Evolutionary conservation across 306 rosid species (phyloP), one percentile per base, ranked within the genome.

Genomic region (Malus sylvestris): DNA sequence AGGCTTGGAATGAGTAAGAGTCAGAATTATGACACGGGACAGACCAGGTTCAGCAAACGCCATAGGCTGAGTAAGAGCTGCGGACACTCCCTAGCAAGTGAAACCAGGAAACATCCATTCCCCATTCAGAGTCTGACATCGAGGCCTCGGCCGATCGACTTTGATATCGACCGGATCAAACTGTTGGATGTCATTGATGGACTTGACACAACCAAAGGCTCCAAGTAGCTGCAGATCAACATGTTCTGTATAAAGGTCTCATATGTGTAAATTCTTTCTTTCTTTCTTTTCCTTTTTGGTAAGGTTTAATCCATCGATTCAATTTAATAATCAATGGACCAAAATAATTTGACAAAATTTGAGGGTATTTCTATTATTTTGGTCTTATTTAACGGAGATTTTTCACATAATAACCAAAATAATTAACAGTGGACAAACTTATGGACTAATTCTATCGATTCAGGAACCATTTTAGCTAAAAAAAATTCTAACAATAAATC

Each of bases 1-100:
- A 92, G 97, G 2, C 99, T 97, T 0, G 98, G 97, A 67, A 92
- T 87, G 57, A 95, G 98, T 23, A 95, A 92, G 88, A 95, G 99
- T 82, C 98, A 92, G 75, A 97, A 95, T 76, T 92, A 92, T 58
- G 90, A 74, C 84, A 83, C 93, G 12, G 90, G 84, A 33, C 89
- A 87, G 80, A 83, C 77, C 58, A 92, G 96, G 86, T 83, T 92
- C 77, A 84, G 89, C 77, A 90, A 89, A 81, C 87, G 91, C 73
- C 84, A 92, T 65, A 89, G 97, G 86, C 84, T 91, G 79, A 88
- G 96, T 74, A 95, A 92, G 86, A 92, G 99, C 77, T 92, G 93
- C 53, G 91, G 85, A 80, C 97, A 95, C 70, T 92, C 99, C 52
- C 97, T 97, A 58, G 77, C 77, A 53, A 87, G 79, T 53, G 97